These are phyloP conservation scores for Alternaria alternata DNA, from an alignment of 2,329 filamentous ascomycete species.

Conservation along the genomic window DNA sequence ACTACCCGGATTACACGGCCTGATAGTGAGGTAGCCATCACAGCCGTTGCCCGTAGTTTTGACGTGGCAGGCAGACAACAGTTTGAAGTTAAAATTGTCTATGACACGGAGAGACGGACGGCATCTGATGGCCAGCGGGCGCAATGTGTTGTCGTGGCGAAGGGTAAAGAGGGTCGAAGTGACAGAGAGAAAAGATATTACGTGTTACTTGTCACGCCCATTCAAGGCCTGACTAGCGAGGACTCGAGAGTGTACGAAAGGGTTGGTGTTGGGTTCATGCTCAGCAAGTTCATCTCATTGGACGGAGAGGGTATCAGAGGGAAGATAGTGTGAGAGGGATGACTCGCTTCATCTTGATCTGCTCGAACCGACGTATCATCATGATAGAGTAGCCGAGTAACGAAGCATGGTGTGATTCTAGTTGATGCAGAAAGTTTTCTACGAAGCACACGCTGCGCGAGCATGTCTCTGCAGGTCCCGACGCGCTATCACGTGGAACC, in stretches of 20 bases:
- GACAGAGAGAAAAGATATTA: conserved; percentile 14
- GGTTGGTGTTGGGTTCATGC: conserved; percentile 27
- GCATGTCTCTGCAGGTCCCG: not conserved
- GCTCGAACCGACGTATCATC: too few species aligned
- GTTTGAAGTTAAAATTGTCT: conserved; percentile 17
- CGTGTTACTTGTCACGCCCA: conserved; percentile 22
- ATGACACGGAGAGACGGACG: conserved; percentile 16
- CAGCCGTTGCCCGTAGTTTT: conserved; percentile 18
- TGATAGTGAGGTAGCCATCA: conserved; percentile 11
- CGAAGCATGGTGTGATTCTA: conserved; percentile 7
- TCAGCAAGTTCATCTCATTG: conserved; percentile 23
- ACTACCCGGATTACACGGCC: too few species aligned
- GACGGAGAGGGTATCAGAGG: conserved; percentile 9
- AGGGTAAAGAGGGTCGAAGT: conserved; percentile 6
- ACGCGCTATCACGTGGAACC: conserved; percentile 10
- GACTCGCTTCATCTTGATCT: too few species aligned
- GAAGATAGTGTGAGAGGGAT: not conserved
- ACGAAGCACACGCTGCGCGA: not conserved
- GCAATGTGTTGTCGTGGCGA: conserved; percentile 24
- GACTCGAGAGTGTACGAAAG: conserved; percentile 17
- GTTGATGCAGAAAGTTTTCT: not conserved
- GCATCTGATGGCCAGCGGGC: conserved; percentile 13
- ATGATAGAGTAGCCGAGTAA: too few species aligned
- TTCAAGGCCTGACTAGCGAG: not conserved
- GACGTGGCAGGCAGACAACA: conserved; percentile 11